Base-by-base conservation (phyloP, 1,284 basidiomycete genomes). In the Mycena sp. region DNA sequence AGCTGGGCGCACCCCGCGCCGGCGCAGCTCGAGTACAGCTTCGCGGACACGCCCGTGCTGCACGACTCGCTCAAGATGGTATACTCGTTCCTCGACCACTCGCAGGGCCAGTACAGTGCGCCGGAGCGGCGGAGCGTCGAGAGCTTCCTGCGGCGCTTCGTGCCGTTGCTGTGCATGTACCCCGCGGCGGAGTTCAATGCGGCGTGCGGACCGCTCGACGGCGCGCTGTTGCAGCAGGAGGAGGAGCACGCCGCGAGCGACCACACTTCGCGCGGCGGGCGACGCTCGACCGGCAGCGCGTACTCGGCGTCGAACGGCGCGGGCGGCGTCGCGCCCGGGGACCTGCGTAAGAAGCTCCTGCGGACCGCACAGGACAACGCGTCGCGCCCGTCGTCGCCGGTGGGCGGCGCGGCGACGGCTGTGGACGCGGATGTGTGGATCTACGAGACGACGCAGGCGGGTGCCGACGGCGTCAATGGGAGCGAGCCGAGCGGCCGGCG, bases 11-110 rank as follows among this genome's bases (percentile, higher is more conserved):
- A 83, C 32, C 19, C 65, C 21, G 29, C 49, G 9, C 30, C 53
- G 4, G 83, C 87, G 69, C 97, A 98, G 76, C 86, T 97, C 56
- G 88, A 92, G 69, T 96, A 91, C 73, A 80, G 84, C 53, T 89
- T 99, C 75, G 81, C 86, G 64, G 95, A 99, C 76, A 86, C 86
- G 26, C 84, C 85, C 19, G 92, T 97, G 48, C 78, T 99, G 70
- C 90, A 93, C 67, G 97, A 99, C 75, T 86, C 91, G 14, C 84
- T 98, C 74, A 96, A 95, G 82, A 85, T 99, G 74, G 87, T 96
- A 60, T 92, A 94, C 74, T 89, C 91, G 41, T 98, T 94, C 81
- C 84, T 99, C 69, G 96, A 98, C 72, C 93, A 93, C 70, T 90
- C 91, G 51, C 87, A 87, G 68, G 85, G 85, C 14, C 86, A 89